phyloP scores from a whole-genome alignment of 345 rosid genomes.

The Garcia nutans region DNA sequence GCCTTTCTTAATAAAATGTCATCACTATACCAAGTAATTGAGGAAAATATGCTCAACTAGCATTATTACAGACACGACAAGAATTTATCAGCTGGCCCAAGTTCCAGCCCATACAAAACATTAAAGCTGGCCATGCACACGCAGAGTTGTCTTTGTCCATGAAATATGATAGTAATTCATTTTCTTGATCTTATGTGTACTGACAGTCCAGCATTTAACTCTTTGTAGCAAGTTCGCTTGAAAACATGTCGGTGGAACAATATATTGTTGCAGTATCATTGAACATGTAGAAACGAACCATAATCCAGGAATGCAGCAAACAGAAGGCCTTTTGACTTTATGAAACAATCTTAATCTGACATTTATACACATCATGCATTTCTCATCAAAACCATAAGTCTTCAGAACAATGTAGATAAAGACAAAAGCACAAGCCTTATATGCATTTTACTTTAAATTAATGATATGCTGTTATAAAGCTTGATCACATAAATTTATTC shows the following conservation, averaged over 20 bases:
- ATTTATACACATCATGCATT: background rate
- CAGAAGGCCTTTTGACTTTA: background rate
- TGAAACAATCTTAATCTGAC: background rate
- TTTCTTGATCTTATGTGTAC: background rate
- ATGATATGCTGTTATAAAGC: background rate
- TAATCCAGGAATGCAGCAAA: background rate
- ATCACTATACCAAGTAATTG: background rate
- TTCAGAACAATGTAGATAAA: background rate
- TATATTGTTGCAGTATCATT: background rate
- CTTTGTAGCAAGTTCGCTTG: background rate
- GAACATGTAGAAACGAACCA: background rate
- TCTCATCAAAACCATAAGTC: background rate
- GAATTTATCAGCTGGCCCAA: background rate
- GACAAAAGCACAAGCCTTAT: background rate
- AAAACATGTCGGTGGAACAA: background rate
- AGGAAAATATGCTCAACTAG: background rate
- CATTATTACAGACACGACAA: background rate
- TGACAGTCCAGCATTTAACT: background rate
- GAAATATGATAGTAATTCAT: background rate
- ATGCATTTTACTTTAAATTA: no score
- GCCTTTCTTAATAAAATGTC: background rate
- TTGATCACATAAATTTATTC: background rate
- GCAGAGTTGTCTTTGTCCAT: background rate
- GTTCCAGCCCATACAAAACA: background rate
- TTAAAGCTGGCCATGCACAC: background rate